Percentiles rank a stretch among this genome's conserved stretches.
Evolutionary conservation across 1,284 basidiomycete species (phyloP).

Genomic region (Apiotrichum montevideense): DNA sequence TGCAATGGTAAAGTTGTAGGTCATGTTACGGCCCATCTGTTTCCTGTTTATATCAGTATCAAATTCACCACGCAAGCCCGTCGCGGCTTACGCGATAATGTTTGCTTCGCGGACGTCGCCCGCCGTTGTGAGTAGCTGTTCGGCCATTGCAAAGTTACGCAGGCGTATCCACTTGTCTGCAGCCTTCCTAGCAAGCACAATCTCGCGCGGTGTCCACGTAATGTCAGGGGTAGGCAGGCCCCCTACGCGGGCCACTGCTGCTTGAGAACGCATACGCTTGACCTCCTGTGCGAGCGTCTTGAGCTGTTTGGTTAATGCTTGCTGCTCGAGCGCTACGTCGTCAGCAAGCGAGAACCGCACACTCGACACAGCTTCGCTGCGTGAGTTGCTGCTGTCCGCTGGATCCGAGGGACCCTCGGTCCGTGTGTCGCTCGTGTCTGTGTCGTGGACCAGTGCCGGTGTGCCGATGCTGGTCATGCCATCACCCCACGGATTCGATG

Average conservation of each 20-base stretch:
- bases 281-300: constrained; percentile 73
- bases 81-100: constrained; percentile 64
- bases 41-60: constrained; percentile 53
- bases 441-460: constrained; percentile 9
- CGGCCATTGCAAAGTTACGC: constrained; percentile 84
- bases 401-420: constrained; percentile 14
- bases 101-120: constrained; percentile 91
- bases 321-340: constrained; percentile 78
- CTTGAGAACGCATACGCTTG: constrained; percentile 69
- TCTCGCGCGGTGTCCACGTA: constrained; percentile 70
- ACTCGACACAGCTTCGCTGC: constrained; percentile 4
- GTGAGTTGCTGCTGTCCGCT: constrained; percentile 5
- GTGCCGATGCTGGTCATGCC: constrained; percentile 19
- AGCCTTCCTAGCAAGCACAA: constrained; percentile 70
- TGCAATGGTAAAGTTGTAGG: constrained; percentile 86
- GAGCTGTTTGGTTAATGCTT: constrained; percentile 82
- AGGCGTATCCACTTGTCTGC: constrained; percentile 78
- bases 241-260: constrained; percentile 60
- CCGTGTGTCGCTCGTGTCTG: constrained; percentile 11
- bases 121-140: constrained; percentile 76
- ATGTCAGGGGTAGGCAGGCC: constrained; percentile 64
- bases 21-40: constrained; percentile 74
- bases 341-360: constrained; percentile 48
- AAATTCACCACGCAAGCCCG: not conserved
- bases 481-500: constrained; percentile 52